A percentile compares a stretch with the other conserved stretches of the same genome.
Conservation (phyloP, 2,329 filamentous ascomycete species). For the Arachnopeziza araneosa region DNA sequence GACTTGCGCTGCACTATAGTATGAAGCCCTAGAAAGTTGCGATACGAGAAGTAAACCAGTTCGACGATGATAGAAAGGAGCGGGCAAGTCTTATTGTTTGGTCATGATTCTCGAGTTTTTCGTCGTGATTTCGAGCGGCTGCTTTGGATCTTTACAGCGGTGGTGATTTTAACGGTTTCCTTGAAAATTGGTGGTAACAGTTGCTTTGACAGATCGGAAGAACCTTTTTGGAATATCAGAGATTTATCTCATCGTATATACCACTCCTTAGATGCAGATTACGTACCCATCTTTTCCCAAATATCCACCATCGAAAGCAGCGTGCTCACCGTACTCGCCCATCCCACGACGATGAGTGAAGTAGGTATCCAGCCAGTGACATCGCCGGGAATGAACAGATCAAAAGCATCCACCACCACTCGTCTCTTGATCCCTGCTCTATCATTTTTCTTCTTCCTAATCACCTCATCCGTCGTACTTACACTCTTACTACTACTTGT, state of each 20-base stretch:
- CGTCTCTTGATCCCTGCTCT: constrained; percentile 37
- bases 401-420: constrained; percentile 52
- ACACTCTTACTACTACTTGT: constrained; percentile 22
- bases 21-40: not conserved
- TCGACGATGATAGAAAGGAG: not conserved
- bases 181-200: not conserved
- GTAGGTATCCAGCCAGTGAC: constrained; percentile 55
- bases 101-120: not conserved
- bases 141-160: not conserved
- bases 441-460: constrained; percentile 20
- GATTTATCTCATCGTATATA: not conserved
- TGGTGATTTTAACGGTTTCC: not conserved
- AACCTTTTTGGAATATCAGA: not conserved
- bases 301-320: constrained; percentile 54
- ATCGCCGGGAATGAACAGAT: constrained; percentile 56
- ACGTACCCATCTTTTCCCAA: constrained; percentile 46
- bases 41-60: not conserved
- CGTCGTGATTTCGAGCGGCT: not conserved
- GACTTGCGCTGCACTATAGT: too few species aligned
- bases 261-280: not conserved
- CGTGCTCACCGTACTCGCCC: constrained; percentile 57
- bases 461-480: constrained; percentile 1
- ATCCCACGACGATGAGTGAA: constrained; percentile 46
- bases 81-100: not conserved
- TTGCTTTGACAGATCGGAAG: not conserved